Evolutionary conservation across 257 asterid species (phyloP), one percentile per base, ranked within the genome.

Genomic region (Solanum ossicruentum): DNA sequence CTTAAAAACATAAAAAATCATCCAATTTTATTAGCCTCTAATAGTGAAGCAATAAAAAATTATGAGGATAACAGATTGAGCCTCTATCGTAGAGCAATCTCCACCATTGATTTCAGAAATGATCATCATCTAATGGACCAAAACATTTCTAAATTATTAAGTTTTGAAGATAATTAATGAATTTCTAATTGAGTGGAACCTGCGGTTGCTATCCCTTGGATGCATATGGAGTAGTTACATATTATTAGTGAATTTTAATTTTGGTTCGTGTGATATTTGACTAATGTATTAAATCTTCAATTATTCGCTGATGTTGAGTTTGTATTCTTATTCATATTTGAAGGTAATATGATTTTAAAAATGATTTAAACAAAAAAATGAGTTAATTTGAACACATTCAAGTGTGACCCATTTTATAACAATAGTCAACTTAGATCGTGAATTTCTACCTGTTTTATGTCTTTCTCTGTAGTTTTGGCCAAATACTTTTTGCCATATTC

Each of bases 1-100:
- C 93, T 92, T n/a, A 95, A 92, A 57, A 95, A 95, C 91, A 92
- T 93, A 84, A 93, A 95, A 91, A 95, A 95, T 85, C 93, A 92
- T 84, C 98, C 98, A 49, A 93, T 95, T 83, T 86, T 95, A n/a
- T 85, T 95, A 47, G 97, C 97, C 47, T 95, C 95, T n/a, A 88
- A 92, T 82, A 91, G 93, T 2, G 95, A 93, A 88, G 90, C 94
- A 80, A 91, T 94, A 20, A 91, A 91, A 70, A 97, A 92, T 88
- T 93, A 93, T 73, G 90, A 91, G 85, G 95, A 91, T 88, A 92
- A 91, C 58, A 92, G 93, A 51, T 88, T 94, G 12, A 87, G 90
- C 78, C 91, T 94, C 83, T 86, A 89, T 54, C 92, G 90, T 47
- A 90, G 95, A 86, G 89, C 98, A 26, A 55, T 90, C 39, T 92